These are phyloP conservation scores for Kwoniella pini DNA, from an alignment of 768 basidiomycete species.

Conservation along the genomic window DNA sequence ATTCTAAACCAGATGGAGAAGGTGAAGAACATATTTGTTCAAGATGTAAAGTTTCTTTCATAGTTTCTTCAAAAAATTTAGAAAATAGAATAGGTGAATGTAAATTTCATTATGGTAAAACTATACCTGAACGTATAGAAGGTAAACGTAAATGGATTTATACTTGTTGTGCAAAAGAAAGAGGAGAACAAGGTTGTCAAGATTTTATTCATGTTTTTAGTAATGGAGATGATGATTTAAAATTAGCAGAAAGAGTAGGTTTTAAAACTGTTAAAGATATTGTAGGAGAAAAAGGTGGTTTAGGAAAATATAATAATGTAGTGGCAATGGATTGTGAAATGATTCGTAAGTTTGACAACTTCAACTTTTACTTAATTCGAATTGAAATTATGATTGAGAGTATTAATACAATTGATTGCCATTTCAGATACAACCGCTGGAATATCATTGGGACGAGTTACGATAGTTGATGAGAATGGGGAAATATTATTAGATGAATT, in stretches of 20 bases:
- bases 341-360: conserved; percentile 58
- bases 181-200: conserved; percentile 46
- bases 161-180: conserved; percentile 39
- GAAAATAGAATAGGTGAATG: conserved; percentile 60
- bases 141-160: conserved; percentile 66
- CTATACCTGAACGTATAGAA: conserved; percentile 64
- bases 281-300: conserved; percentile 18
- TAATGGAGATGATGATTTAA: conserved; percentile 60
- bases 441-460: conserved; percentile 84
- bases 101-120: conserved; percentile 78
- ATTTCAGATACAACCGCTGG: conserved; percentile 78
- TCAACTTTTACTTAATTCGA: neutral
- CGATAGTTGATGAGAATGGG: conserved; percentile 77
- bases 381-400: neutral
- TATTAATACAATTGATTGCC: conserved; percentile 7
- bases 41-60: conserved; percentile 70
- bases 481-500: conserved; percentile 70
- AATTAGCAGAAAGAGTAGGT: conserved; percentile 34
- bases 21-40: conserved; percentile 69
- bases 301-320: conserved; percentile 62
- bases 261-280: conserved; percentile 40
- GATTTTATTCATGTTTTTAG: conserved; percentile 79
- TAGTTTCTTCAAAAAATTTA: conserved; percentile 62
- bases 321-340: conserved; percentile 95
- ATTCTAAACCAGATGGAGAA: conserved; percentile 60